Conservation (phyloP, 1,284 basidiomycete species). For the Irpex lacteus region DNA sequence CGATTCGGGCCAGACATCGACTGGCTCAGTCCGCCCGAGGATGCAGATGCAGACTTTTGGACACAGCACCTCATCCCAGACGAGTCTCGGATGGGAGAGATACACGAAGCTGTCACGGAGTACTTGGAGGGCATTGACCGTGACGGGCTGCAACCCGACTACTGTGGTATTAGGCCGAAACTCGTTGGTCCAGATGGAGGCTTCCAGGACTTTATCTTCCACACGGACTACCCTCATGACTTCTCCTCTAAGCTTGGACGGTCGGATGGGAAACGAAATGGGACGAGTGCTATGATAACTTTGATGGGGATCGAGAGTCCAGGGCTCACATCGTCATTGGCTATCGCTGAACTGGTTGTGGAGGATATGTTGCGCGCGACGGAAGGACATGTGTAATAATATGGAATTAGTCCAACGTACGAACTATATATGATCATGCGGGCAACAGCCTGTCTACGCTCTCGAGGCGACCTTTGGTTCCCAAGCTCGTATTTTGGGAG, state of each 20-base stretch:
- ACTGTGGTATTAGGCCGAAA: constrained; percentile 92
- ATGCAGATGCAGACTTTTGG: constrained; percentile 75
- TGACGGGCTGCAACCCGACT: constrained; percentile 79
- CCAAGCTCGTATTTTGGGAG: constrained; percentile 83
- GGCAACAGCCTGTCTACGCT: background rate
- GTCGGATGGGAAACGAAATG: constrained; percentile 14
- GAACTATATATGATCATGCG: background rate
- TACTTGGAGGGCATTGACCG: constrained; percentile 75
- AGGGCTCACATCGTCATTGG: constrained; percentile 71
- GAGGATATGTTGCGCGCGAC: constrained; percentile 46
- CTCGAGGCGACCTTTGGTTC: constrained; percentile 69
- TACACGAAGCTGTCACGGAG: constrained; percentile 63
- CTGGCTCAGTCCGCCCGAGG: constrained; percentile 65
- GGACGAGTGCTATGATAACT: constrained; percentile 60
- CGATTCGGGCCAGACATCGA: constrained; percentile 94
- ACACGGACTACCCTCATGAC: constrained; percentile 45
- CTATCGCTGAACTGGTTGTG: constrained; percentile 71
- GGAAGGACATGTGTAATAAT: constrained; percentile 18
- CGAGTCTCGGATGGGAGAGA: constrained; percentile 59
- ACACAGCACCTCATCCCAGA: constrained; percentile 63
- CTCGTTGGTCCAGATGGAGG: constrained; percentile 70
- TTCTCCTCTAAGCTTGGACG: constrained; percentile 20
- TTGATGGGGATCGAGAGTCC: constrained; percentile 79
- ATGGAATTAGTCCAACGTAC: background rate
- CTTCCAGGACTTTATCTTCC: constrained; percentile 85